These are phyloP conservation scores for Phytophthora colocasiae DNA, from an alignment of 352 stramenopile genomes.

Conservation along the genomic window DNA sequence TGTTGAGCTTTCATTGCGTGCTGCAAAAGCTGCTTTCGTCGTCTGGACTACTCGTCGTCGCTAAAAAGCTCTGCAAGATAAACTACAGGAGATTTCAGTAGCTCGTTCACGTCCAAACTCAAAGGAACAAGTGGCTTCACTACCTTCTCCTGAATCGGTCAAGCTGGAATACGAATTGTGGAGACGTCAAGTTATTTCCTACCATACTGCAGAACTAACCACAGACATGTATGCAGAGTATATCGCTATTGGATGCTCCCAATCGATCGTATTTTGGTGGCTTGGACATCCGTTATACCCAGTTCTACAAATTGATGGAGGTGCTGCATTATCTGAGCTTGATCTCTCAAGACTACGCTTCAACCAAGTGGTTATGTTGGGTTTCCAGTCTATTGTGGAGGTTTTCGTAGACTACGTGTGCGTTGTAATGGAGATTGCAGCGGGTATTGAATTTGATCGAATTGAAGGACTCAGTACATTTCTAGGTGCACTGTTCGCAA, in stretches of 20 bases:
- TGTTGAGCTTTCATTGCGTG: slow-evolving; percentile 31
- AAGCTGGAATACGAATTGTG: slow-evolving; percentile 36
- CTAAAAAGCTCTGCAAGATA: slow-evolving; percentile 15
- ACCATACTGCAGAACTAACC: slow-evolving; percentile 49
- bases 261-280: slow-evolving; percentile 51
- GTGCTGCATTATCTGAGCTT: slow-evolving; percentile 15
- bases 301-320: slow-evolving; percentile 3
- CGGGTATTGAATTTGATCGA: slow-evolving; percentile 36
- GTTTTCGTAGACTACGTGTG: slow-evolving; percentile 40
- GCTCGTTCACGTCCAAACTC: background rate
- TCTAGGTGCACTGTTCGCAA: slow-evolving; percentile 31
- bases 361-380: slow-evolving; percentile 28
- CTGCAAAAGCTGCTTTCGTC: slow-evolving; percentile 33
- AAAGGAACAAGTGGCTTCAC: background rate
- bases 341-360: slow-evolving; percentile 13
- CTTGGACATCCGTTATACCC: slow-evolving; percentile 43
- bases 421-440: slow-evolving; percentile 38
- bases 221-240: slow-evolving; percentile 65
- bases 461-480: slow-evolving; percentile 33
- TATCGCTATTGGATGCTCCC: slow-evolving; percentile 52
- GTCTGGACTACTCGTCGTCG: slow-evolving; percentile 30
- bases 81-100: slow-evolving; percentile 10
- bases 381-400: slow-evolving; percentile 29
- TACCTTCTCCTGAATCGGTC: slow-evolving; percentile 1
- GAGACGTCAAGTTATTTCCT: slow-evolving; percentile 29